A percentile compares a stretch with the other conserved stretches of the same genome.
These are phyloP conservation scores for Cyphellophora europaea DNA, from an alignment of 2,329 filamentous ascomycete species.

Conservation along the genomic window DNA sequence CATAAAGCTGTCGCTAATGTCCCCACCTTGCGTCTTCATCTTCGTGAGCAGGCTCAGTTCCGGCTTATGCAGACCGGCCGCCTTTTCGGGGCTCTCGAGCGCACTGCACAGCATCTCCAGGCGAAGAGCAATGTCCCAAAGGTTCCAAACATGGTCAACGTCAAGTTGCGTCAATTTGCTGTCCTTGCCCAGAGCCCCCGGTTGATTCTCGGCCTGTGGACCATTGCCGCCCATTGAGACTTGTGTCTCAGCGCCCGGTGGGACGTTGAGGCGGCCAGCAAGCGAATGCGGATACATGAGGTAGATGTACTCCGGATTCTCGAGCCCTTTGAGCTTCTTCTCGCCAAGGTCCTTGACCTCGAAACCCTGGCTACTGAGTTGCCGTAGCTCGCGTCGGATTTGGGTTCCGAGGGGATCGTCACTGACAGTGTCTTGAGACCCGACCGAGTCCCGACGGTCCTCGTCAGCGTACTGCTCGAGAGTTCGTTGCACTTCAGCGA, in stretches of 20 bases:
- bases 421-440: constrained; percentile 64
- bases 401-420: constrained; percentile 65
- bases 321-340: constrained; percentile 88
- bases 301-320: constrained; percentile 94
- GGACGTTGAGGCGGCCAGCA: constrained; percentile 52
- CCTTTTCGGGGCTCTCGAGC: constrained; percentile 56
- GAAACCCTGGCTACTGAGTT: constrained; percentile 83
- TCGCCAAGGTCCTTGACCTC: constrained; percentile 96
- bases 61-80: constrained; percentile 60
- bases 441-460: constrained; percentile 59
- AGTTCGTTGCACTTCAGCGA: constrained; percentile 86
- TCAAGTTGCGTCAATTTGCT: constrained; percentile 63
- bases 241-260: constrained; percentile 17
- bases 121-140: constrained; percentile 82
- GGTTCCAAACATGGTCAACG: constrained; percentile 73
- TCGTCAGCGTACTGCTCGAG: constrained; percentile 81
- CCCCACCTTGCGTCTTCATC: constrained; percentile 63
- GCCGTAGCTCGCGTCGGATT: constrained; percentile 79
- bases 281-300: constrained; percentile 88
- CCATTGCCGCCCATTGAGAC: constrained; percentile 27
- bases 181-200: constrained; percentile 52
- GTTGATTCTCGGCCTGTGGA: constrained; percentile 28
- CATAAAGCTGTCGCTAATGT: constrained; percentile 81
- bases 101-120: constrained; percentile 89
- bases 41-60: constrained; percentile 75